A percentile compares a stretch with the other conserved stretches of the same genome.
phyloP scores from a whole-genome alignment of 306 rosid genomes.

The Trifolium pratense region DNA sequence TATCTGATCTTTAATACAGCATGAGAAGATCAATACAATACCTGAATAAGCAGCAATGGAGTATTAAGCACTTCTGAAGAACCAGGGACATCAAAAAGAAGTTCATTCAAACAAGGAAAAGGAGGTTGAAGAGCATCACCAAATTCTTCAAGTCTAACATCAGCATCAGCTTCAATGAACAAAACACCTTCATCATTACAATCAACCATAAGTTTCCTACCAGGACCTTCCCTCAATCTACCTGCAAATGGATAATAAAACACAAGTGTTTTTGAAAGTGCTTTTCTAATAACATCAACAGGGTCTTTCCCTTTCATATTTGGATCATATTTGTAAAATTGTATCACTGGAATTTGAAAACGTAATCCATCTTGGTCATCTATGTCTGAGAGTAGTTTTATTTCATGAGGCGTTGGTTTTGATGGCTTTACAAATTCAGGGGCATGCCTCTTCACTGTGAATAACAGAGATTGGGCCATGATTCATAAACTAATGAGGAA shows the following conservation, averaged over 20 bases:
- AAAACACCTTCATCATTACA: too few relatives aligned
- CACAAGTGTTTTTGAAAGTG: too few relatives aligned
- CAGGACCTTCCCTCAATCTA: too few relatives aligned
- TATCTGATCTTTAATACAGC: too few relatives aligned
- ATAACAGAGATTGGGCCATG: constrained; percentile 1
- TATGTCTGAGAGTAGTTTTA: constrained; percentile 11
- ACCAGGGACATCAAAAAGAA: neutral
- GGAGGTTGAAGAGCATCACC: neutral
- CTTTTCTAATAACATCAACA: too few relatives aligned
- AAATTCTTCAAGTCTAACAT: too few relatives aligned
- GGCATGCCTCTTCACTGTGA: constrained; percentile 15
- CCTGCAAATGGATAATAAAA: too few relatives aligned
- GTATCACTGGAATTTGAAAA: constrained; percentile 39
- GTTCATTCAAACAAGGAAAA: neutral
- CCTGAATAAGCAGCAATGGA: constrained; percentile 12
- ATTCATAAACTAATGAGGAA: neutral
- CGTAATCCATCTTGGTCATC: constrained; percentile 44
- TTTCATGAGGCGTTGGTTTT: constrained; percentile 38
- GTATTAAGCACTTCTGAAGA: neutral
- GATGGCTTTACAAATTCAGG: constrained; percentile 40
- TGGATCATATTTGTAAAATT: neutral
- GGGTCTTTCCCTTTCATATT: too few relatives aligned
- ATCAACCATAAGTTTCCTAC: too few relatives aligned
- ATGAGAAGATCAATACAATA: too few relatives aligned
- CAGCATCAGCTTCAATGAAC: too few relatives aligned